Conservation (phyloP, 2,329 filamentous ascomycete species). For the Paecilomyces sp. region DNA sequence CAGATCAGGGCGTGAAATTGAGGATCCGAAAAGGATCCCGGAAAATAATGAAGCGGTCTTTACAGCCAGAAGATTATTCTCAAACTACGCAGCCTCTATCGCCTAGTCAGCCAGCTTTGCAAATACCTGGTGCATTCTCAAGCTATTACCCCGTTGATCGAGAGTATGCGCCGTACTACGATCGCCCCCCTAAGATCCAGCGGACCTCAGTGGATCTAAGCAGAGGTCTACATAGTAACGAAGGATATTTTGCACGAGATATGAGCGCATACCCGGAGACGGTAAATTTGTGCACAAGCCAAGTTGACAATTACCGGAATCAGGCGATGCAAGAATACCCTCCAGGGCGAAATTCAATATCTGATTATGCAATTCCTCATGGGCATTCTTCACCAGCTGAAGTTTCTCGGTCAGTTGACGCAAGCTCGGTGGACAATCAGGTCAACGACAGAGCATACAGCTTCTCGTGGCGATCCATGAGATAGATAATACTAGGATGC, state of each 20-base stretch:
- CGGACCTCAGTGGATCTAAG: conserved; percentile 33
- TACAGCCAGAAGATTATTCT: conserved; percentile 31
- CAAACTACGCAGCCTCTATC: conserved; percentile 27
- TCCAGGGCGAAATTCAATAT: conserved; percentile 6
- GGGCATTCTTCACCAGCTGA: too few species aligned
- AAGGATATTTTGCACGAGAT: conserved; percentile 28
- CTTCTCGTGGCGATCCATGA: too few species aligned
- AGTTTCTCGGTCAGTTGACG: too few species aligned
- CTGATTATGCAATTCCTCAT: too few species aligned
- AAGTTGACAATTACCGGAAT: conserved; percentile 24
- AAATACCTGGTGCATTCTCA: conserved; percentile 23
- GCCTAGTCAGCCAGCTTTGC: conserved; percentile 28
- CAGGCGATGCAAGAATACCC: conserved; percentile 27
- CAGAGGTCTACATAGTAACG: conserved; percentile 27
- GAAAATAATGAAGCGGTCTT: conserved; percentile 37
- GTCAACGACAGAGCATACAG: too few species aligned
- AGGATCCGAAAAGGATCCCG: conserved; percentile 77
- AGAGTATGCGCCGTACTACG: conserved; percentile 28
- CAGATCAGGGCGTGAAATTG: conserved; percentile 78
- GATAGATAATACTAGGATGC: too few species aligned
- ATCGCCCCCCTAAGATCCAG: conserved; percentile 27
- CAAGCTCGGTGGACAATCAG: too few species aligned
- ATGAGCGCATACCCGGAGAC: conserved; percentile 30
- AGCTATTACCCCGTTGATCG: conserved; percentile 24
- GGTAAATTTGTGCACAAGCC: conserved; percentile 21